Evolutionary conservation across 208 protist species (phyloP).

Genomic region (Tritrichomonas musculus): DNA sequence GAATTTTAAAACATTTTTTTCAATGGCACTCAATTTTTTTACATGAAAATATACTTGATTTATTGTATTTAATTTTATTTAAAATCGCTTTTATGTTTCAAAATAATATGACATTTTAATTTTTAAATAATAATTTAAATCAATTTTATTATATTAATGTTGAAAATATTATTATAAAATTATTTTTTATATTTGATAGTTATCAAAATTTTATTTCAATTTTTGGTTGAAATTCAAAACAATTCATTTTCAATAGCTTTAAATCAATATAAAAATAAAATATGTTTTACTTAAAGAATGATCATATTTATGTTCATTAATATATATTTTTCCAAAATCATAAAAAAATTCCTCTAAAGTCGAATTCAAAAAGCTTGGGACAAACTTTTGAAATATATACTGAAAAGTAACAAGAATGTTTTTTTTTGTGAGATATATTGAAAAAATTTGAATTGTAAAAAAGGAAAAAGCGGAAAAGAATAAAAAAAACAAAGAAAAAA

Average conservation of each 20-base stretch:
- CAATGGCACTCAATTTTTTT: too few species aligned
- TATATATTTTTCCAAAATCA: background rate
- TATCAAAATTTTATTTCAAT: background rate
- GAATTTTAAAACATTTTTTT: too few species aligned
- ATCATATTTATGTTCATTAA: background rate
- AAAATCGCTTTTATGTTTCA: background rate
- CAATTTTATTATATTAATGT: background rate
- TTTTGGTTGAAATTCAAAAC: background rate
- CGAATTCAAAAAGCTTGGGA: too few species aligned
- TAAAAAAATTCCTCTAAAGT: background rate
- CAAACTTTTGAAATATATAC: too few species aligned
- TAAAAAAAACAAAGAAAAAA: too few species aligned
- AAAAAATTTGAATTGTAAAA: too few species aligned
- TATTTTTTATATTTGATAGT: background rate
- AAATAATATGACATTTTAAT: background rate
- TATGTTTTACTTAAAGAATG: background rate
- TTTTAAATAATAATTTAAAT: background rate
- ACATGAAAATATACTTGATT: too few species aligned
- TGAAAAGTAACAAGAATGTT: too few species aligned
- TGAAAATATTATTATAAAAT: background rate
- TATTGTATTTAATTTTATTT: background rate
- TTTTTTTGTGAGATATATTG: too few species aligned
- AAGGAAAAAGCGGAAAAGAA: too few species aligned
- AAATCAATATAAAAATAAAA: too few species aligned
- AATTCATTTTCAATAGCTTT: too few species aligned